A percentile compares a stretch with the other conserved stretches of the same genome.
Evolutionary conservation across 2,329 filamentous ascomycete genomes (phyloP).

Genomic region (Whalleya microplaca): DNA sequence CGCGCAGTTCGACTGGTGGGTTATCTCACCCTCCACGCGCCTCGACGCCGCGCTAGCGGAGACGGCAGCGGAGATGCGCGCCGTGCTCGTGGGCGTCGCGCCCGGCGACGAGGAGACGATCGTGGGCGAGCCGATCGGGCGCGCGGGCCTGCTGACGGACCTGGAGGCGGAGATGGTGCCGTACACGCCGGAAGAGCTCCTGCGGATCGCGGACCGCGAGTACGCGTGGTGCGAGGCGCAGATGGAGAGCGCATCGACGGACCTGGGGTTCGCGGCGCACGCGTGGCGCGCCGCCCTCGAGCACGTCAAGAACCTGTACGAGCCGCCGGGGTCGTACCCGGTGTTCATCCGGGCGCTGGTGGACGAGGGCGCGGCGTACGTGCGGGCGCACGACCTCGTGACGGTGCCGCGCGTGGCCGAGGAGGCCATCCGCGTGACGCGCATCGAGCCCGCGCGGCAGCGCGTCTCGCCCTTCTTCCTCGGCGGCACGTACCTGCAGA

Average conservation of each 20-base stretch:
- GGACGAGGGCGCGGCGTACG: conserved; percentile 55
- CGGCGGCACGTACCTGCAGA: conserved; percentile 56
- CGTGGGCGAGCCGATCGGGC: conserved; percentile 60
- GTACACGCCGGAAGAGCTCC: conserved; percentile 60
- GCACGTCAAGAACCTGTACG: conserved; percentile 57
- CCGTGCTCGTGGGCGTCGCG: conserved; percentile 49
- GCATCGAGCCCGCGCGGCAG: conserved; percentile 58
- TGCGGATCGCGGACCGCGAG: conserved; percentile 53
- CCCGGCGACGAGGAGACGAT: conserved; percentile 52
- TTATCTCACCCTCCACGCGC: conserved; percentile 46
- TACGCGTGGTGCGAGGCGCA: conserved; percentile 60
- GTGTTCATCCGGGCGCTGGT: conserved; percentile 56
- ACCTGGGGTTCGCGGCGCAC: conserved; percentile 51
- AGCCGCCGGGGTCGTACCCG: conserved; percentile 57
- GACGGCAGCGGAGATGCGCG: conserved; percentile 40
- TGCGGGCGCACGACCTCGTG: conserved; percentile 57
- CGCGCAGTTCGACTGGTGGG: conserved; percentile 62
- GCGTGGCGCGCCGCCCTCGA: conserved; percentile 57
- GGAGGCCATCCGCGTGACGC: conserved; percentile 58
- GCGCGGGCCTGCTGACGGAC: conserved; percentile 53
- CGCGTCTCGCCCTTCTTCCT: conserved; percentile 64
- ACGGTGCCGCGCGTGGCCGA: conserved; percentile 58
- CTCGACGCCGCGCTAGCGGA: conserved; percentile 44
- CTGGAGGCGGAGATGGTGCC: conserved; percentile 61
- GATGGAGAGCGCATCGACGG: conserved; percentile 53